Conservation (phyloP, 495 filamentous ascomycete genomes). For the Penicillium bialowiezense region DNA sequence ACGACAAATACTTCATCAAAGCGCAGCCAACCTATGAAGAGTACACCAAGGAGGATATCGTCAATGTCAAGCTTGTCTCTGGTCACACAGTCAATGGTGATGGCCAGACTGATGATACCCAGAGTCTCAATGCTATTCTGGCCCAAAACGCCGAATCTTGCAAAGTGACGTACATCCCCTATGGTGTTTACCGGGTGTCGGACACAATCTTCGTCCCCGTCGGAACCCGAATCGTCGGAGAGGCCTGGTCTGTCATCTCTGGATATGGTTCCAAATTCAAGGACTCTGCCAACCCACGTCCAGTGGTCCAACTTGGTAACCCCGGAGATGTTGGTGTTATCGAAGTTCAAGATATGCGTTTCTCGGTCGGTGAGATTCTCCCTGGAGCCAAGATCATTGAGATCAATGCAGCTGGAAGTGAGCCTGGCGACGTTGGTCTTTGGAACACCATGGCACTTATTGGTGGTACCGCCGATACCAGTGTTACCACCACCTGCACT, state of each 20-base stretch:
- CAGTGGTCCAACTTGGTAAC: conserved; percentile 58
- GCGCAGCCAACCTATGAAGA: conserved; percentile 52
- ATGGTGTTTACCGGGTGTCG: conserved; percentile 58
- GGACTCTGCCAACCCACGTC: conserved; percentile 45
- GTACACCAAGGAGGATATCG: conserved; percentile 33
- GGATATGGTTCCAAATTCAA: conserved; percentile 51
- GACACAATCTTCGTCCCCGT: conserved; percentile 55
- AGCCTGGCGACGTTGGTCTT: conserved; percentile 55
- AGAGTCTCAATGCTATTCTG: conserved; percentile 50
- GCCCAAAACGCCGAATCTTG: conserved; percentile 42
- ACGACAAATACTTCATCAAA: conserved; percentile 30
- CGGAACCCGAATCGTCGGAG: conserved; percentile 54
- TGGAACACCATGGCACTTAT: conserved; percentile 54
- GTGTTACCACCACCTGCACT: conserved; percentile 36
- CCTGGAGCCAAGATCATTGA: conserved; percentile 49
- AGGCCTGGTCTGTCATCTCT: conserved; percentile 51
- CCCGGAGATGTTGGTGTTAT: conserved; percentile 53
- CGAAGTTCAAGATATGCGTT: conserved; percentile 57
- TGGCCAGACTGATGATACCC: conserved; percentile 43
- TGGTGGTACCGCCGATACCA: conserved; percentile 50
- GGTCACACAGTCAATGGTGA: conserved; percentile 37
- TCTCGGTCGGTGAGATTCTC: conserved; percentile 49
- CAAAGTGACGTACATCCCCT: conserved; percentile 59
- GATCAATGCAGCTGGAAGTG: conserved; percentile 48
- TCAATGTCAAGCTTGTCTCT: conserved; percentile 49